phyloP scores from a whole-genome alignment of 805 yeast species.

The Starmera caribaea region DNA sequence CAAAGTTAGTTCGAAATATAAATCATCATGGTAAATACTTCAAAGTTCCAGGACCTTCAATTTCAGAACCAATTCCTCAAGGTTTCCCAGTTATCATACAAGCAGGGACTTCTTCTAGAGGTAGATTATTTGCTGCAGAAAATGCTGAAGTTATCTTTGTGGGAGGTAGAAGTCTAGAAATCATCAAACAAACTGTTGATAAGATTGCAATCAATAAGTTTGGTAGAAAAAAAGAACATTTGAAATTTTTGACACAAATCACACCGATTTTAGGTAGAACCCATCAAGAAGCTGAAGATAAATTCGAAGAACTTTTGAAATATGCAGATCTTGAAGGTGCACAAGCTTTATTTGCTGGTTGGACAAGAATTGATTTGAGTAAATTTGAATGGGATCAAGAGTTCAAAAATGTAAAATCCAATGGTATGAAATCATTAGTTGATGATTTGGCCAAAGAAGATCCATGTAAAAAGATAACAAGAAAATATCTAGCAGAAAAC shows the following conservation, averaged over 20 bases:
- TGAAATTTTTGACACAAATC: slow-evolving; percentile 26
- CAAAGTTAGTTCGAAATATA: slow-evolving; percentile 25
- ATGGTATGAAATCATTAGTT: slow-evolving; percentile 10
- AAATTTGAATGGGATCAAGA: slow-evolving; percentile 25
- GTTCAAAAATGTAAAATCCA: slow-evolving; percentile 19
- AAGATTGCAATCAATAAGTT: slow-evolving; percentile 20
- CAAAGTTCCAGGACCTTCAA: slow-evolving; percentile 29
- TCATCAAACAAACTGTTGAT: slow-evolving; percentile 16
- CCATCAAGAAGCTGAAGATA: slow-evolving; percentile 27
- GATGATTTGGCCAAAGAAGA: slow-evolving; percentile 23
- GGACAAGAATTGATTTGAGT: slow-evolving; percentile 31
- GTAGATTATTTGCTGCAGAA: slow-evolving; percentile 29
- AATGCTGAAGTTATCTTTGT: slow-evolving; percentile 32
- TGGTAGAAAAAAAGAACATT: slow-evolving; percentile 23
- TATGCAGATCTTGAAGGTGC: slow-evolving; percentile 29
- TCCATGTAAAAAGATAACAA: slow-evolving; percentile 15
- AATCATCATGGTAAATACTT: slow-evolving; percentile 27
- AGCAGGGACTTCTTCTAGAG: slow-evolving; percentile 31
- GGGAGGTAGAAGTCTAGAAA: slow-evolving; percentile 23
- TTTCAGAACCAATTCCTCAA: slow-evolving; percentile 31
- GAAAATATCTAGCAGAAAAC: slow-evolving; percentile 17
- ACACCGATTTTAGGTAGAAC: slow-evolving; percentile 27
- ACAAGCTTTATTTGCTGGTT: slow-evolving; percentile 29
- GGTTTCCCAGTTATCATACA: slow-evolving; percentile 31
- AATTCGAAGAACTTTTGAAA: slow-evolving; percentile 18